A percentile compares a stretch with the other conserved stretches of the same genome.
These are phyloP conservation scores for Penicillium bialowiezense DNA, from an alignment of 495 filamentous ascomycete species.

Conservation along the genomic window DNA sequence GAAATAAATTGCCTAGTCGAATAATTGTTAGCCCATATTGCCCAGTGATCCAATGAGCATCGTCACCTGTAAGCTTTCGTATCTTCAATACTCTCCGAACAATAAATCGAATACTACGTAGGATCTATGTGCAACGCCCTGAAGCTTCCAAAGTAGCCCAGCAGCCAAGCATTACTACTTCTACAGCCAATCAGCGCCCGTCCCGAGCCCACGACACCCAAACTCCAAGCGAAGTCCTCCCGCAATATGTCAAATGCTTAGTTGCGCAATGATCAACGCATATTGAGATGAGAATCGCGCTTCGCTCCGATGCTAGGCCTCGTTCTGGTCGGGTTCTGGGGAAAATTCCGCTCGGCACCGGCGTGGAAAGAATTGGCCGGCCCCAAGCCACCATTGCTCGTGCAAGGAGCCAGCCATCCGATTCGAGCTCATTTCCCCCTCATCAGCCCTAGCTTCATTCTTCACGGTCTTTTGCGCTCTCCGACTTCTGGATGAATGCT, in stretches of 20 bases:
- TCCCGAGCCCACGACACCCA: not conserved
- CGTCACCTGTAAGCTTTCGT: too few relatives aligned
- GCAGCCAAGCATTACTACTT: too few relatives aligned
- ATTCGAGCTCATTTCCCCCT: not conserved
- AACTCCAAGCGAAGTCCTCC: not conserved
- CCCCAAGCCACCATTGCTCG: conserved; percentile 1
- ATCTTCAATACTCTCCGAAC: too few relatives aligned
- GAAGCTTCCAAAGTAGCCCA: too few relatives aligned
- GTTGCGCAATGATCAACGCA: not conserved
- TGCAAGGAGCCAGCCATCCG: not conserved
- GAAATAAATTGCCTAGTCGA: too few relatives aligned
- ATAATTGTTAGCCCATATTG: too few relatives aligned
- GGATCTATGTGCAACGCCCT: too few relatives aligned
- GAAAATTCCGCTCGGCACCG: conserved; percentile 3
- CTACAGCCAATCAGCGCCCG: conserved; percentile 1
- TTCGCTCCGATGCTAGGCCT: not conserved
- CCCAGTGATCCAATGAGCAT: too few relatives aligned
- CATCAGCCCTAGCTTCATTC: not conserved
- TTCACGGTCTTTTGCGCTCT: not conserved
- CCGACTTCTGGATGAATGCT: not conserved
- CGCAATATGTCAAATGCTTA: not conserved
- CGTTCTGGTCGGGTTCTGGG: not conserved
- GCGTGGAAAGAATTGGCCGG: not conserved
- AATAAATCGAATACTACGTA: too few relatives aligned
- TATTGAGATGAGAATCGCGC: not conserved